Evolutionary conservation across 2,329 filamentous ascomycete genomes (phyloP), one percentile per base, ranked within the genome.

Genomic region (Diplocarpon mali): DNA sequence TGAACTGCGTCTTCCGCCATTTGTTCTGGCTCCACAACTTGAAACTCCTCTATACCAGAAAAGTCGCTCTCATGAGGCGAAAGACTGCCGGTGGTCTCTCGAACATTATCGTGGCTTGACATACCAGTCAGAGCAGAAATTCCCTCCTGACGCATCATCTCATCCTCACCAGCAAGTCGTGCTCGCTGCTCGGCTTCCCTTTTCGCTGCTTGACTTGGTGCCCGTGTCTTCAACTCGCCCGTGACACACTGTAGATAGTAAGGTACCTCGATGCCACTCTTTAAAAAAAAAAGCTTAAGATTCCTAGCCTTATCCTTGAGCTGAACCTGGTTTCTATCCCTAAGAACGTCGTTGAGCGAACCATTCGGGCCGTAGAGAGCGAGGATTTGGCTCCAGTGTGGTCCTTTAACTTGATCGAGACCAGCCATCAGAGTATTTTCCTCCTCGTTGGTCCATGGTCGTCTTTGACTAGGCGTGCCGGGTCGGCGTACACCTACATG

Each of bases 291-390:
- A 0, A 95, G 67, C 63, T 94, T 95, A 39, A 94, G 66, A 53
- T 95, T 95, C 40, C 87, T 73, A 1, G 87, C 87, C 64, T 95
- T 95, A 60, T 95, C 87, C 63, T 95, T 95, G 11, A 94, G 70
- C 60, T 94, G 88, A 0, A 95, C 88, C 59, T 95, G 87, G 36
- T 88, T 93, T 29, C 87, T 76, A 60, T 94, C 88, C 55, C 89
- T 90, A 15, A 94, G 71, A 17, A 90, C 83, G 55, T 90, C 83
- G 38, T 80, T 89, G 17, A 90, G 76, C 0, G 81, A 83, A 5
- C 88, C 88, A 35, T 82, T 83, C 0, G 78, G 74, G 0, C 88
- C 88, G 60, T 90, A 94, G 35, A 94, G 73, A 1, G 81, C 81
- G 11, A 95, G 69, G 38, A 95, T 95, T 60, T 94, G 87, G 54